A percentile compares a stretch with the other conserved stretches of the same genome.
Evolutionary conservation across 2,329 filamentous ascomycete species (phyloP).

Genomic region (Amauroascus niger): DNA sequence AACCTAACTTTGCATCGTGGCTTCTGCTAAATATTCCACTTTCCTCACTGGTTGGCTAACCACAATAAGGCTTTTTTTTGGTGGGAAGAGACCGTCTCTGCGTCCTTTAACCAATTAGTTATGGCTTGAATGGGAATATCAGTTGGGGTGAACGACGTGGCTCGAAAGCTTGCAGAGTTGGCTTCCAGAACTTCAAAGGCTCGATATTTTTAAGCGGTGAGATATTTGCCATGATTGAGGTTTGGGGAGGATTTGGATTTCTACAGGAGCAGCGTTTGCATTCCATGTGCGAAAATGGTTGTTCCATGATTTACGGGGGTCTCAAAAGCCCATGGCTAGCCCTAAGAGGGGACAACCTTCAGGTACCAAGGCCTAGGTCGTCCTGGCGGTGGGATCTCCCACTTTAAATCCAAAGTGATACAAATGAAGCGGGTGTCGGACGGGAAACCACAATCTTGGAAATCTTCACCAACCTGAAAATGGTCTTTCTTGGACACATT

Average conservation of each 20-base stretch:
- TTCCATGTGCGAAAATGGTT: neutral
- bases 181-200: neutral
- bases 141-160: neutral
- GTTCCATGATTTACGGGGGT: neutral
- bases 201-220: neutral
- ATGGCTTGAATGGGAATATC: neutral
- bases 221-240: neutral
- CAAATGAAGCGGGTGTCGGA: neutral
- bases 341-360: neutral
- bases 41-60: neutral
- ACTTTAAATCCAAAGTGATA: neutral
- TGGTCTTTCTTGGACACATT: too few species aligned
- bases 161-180: neutral
- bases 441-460: neutral
- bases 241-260: neutral
- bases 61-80: neutral
- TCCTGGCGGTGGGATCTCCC: neutral
- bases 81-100: neutral
- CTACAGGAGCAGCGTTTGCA: too few species aligned
- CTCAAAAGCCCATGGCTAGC: too few species aligned
- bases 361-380: neutral
- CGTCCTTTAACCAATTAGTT: neutral
- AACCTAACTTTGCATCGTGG: too few species aligned
- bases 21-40: too few species aligned
- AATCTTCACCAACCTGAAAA: neutral